Base-by-base conservation (phyloP, 345 rosid genomes). In the Bruguiera parviflora region DNA sequence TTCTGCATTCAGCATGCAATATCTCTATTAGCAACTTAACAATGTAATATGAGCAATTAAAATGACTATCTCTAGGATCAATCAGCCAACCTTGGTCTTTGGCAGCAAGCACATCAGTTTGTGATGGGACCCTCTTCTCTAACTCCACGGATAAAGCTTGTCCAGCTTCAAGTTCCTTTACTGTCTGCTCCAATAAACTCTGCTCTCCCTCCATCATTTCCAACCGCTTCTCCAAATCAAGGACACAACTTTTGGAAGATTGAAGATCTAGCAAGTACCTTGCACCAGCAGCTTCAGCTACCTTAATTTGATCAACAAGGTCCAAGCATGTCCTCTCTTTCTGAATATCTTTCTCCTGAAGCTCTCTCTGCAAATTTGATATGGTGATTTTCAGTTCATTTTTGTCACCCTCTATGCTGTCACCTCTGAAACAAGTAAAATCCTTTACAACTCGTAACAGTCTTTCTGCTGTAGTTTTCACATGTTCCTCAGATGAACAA, bases 301-400 rank as follows among this genome's bases (percentile, higher is more conserved):
- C 83, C 85, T 87, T 95, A 70, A 92, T 88, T 89, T 95, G 99
- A 84, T 75, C 73, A 31, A 86, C 93, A 21, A 95, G 90, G 69
- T 95, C 99, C 83, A 71, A 74, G 87, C 90, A 89, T 68, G 87
- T 86, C 79, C 84, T 80, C 64, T 95, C 96, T 71, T 78, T 88
- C 70, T 89, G 94, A 62, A 89, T 73, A 69, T 91, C 90, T 76
- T 94, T 95, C 85, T 95, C 99, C 70, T 87, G 93, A n/a, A 95
- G 86, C 86, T 87, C 93, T 77, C 81, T 89, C 83, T 82, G 93
- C 87, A 90, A 83, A 81, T 84, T 85, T 74, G 86, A 78, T 35
- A 88, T 84, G 55, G 80, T 84, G 8, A 68, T 58, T 78, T 87
- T 88, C 95, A 87, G 85, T 78, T 88, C 95, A 79, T 87, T 85